phyloP scores from a whole-genome alignment of 768 basidiomycete genomes.

The Chalciporus pseudorubinellus region DNA sequence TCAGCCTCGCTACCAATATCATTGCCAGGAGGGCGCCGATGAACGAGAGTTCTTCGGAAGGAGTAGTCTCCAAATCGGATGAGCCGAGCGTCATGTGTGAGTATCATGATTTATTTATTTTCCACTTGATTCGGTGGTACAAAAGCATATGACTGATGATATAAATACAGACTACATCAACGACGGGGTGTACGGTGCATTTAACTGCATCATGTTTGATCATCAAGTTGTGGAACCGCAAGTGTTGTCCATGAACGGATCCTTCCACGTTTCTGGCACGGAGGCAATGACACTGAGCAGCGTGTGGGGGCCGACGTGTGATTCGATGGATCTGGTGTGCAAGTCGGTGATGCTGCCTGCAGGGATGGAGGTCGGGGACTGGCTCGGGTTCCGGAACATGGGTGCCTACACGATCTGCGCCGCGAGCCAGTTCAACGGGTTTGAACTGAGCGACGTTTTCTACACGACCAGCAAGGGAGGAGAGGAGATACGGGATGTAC shows the following conservation, averaged over 20 bases:
- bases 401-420: conserved; percentile 99
- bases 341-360: conserved; percentile 58
- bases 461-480: conserved; percentile 70
- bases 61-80: conserved; percentile 29
- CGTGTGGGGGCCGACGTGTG: conserved; percentile 99
- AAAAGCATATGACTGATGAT: background rate
- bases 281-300: conserved; percentile 55
- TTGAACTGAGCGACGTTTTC: conserved; percentile 73
- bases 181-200: conserved; percentile 96
- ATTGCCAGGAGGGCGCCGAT: conserved; percentile 81
- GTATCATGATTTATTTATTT: conserved; percentile 36
- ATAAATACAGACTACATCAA: conserved; percentile 87
- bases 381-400: conserved; percentile 98
- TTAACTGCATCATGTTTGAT: conserved; percentile 97
- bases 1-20: conserved; percentile 88
- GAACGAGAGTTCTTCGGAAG: conserved; percentile 28
- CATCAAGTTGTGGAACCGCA: conserved; percentile 90
- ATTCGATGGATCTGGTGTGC: conserved; percentile 92
- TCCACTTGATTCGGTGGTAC: background rate
- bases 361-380: conserved; percentile 86
- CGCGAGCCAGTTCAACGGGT: conserved; percentile 94
- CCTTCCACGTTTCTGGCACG: conserved; percentile 43
- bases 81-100: conserved; percentile 82
- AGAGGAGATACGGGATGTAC: conserved; percentile 49
- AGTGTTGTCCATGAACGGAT: conserved; percentile 67